These are phyloP conservation scores for Incumbomyces lentus DNA, from an alignment of 2,329 filamentous ascomycete species.

Conservation along the genomic window DNA sequence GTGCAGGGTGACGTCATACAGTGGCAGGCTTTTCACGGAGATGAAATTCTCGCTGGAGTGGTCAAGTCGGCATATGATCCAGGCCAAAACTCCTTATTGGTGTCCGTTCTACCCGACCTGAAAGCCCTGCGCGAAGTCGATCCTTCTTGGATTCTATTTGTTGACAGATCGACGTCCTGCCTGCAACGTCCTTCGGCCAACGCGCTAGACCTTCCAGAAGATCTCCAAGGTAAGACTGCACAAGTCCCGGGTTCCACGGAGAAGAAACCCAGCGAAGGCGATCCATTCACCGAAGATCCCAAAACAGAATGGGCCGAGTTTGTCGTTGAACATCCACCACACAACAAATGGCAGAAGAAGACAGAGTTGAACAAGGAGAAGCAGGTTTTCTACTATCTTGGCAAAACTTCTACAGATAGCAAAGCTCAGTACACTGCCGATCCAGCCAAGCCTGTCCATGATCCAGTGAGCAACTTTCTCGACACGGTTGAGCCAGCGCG, in stretches of 20 bases:
- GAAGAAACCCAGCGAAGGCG: slow-evolving; percentile 24
- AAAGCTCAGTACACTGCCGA: slow-evolving; percentile 86
- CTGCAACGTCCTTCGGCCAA: slow-evolving; percentile 35
- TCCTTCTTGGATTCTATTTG: slow-evolving; percentile 39
- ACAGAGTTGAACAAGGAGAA: slow-evolving; percentile 63
- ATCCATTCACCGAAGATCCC: slow-evolving; percentile 32
- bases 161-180: slow-evolving; percentile 39
- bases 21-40: slow-evolving; percentile 63
- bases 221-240: slow-evolving; percentile 35
- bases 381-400: slow-evolving; percentile 81
- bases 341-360: slow-evolving; percentile 53
- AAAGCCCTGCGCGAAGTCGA: slow-evolving; percentile 57
- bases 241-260: slow-evolving; percentile 22
- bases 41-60: slow-evolving; percentile 79
- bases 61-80: slow-evolving; percentile 69
- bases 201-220: slow-evolving; percentile 36
- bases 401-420: slow-evolving; percentile 75
- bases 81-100: slow-evolving; percentile 56
- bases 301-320: slow-evolving; percentile 65
- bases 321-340: slow-evolving; percentile 47
- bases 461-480: slow-evolving; percentile 41
- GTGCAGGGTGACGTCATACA: slow-evolving; percentile 71
- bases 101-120: slow-evolving; percentile 78
- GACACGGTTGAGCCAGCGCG: slow-evolving; percentile 31
- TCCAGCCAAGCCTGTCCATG: slow-evolving; percentile 40